phyloP scores from a whole-genome alignment of 2,329 filamentous ascomycete genomes.

The Penicillium verrucosum region DNA sequence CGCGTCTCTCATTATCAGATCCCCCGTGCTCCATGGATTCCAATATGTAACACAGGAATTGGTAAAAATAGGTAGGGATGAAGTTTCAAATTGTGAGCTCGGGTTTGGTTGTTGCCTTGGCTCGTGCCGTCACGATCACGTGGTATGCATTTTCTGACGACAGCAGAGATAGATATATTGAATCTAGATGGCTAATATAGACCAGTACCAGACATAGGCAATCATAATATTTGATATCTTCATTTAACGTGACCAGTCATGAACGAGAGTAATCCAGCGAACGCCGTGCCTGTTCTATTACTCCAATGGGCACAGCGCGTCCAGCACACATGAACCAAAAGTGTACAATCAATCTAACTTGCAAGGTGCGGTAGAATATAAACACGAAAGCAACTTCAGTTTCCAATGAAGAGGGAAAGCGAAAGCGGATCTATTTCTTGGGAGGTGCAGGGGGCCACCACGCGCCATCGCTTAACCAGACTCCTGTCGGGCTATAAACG shows the following conservation, averaged over 20 bases:
- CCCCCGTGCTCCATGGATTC: conserved; percentile 30
- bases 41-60: not conserved
- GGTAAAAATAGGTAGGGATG: not conserved
- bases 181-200: not conserved
- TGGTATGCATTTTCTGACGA: not conserved
- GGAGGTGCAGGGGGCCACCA: conserved; percentile 33
- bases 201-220: not conserved
- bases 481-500: conserved; percentile 38
- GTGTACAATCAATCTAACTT: conserved; percentile 17
- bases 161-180: not conserved
- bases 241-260: conserved; percentile 8
- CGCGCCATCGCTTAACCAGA: conserved; percentile 39
- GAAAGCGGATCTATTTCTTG: conserved; percentile 18
- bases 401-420: not conserved
- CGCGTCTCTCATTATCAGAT: conserved; percentile 27
- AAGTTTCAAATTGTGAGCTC: not conserved
- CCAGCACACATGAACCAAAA: conserved; percentile 18
- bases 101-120: not conserved
- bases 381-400: not conserved
- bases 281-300: conserved; percentile 3
- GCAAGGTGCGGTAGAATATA: not conserved
- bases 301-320: conserved; percentile 15
- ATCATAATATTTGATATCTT: conserved; percentile 9
- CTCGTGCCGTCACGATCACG: conserved; percentile 1
- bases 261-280: conserved; percentile 4